Evolutionary conservation across 1,139 yeast genomes (phyloP), one percentile per base, ranked within the genome.

Genomic region (Trichomonascaceae sp.): DNA sequence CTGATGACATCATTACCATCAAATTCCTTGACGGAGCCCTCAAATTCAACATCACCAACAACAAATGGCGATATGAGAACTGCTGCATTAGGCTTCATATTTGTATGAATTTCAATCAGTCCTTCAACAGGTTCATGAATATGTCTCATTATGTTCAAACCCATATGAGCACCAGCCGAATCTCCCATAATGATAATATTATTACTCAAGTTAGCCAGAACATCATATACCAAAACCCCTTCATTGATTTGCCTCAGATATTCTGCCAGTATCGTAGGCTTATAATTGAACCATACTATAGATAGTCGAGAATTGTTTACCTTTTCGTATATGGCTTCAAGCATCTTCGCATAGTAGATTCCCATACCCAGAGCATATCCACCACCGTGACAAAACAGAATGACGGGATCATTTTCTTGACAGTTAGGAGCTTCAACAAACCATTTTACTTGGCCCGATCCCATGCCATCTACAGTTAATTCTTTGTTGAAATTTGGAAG

Each of bases 91-190:
- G 54, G 54, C n/a, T 47, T 18, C 2, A 4, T 17, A 7, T 36
- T 48, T 8, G 19, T 13, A 24, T 24, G 58, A 57, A 12, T 56
- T 51, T 44, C 58, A 72, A 47, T 71, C 70, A 1, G 75, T 71
- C 55, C 48, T 2, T 45, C 38, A 36, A 51, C 47, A 15, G 36
- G 45, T 12, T 71, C 68, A 13, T 73, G 70, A 36, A 71, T 60
- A 57, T 66, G 72, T 53, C 76, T 68, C 18, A 69, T 59, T 12
- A 75, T 54, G 1, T 70, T 66, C 19, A 73, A 58, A 13, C 69
- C 63, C 61, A 75, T 61, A 60, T 76, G 77, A 3, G 69, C 77
- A 17, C 81, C 81, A 27, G 78, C 77, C 2, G 80, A 75, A 57
- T 76, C 81, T 5, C 81, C 81, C 46, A 71, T 54, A 5, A 76